These are phyloP conservation scores for Stevia rebaudiana DNA, from an alignment of 140 eudicot species.

Conservation along the genomic window DNA sequence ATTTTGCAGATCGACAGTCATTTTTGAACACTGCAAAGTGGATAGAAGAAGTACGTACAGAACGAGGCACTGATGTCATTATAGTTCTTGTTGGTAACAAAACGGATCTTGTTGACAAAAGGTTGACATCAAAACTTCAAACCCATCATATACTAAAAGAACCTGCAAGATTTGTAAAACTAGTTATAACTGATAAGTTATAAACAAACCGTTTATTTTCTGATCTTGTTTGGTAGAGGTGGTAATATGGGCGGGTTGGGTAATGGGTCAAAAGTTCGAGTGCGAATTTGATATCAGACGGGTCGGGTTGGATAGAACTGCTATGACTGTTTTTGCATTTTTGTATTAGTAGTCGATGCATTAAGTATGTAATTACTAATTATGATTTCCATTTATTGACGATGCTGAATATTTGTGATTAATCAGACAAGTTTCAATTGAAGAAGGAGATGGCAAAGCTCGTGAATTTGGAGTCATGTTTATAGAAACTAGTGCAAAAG, in stretches of 20 bases:
- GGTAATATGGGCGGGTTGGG: not conserved
- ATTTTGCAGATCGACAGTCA: conserved; percentile 62
- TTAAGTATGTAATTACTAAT: not conserved
- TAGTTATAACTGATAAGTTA: no score
- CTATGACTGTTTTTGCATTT: not conserved
- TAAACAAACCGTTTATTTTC: not conserved
- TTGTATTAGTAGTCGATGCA: not conserved
- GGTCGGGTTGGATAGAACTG: not conserved
- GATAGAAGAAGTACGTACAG: conserved; percentile 85
- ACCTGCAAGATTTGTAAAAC: not conserved
- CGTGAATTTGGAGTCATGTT: conserved; percentile 17
- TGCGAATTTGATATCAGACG: not conserved
- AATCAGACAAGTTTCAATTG: conserved; percentile 16
- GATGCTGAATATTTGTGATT: conserved; percentile 9
- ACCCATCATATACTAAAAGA: not conserved
- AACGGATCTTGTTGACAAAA: conserved; percentile 85
- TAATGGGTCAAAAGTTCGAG: not conserved
- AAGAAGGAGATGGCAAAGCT: conserved; percentile 20
- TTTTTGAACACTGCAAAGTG: conserved; percentile 75
- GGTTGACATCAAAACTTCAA: conserved; percentile 33
- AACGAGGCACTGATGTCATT: conserved; percentile 69
- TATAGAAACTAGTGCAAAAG: conserved; percentile 16
- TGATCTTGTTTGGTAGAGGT: conserved; percentile 6
- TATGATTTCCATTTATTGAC: not conserved
- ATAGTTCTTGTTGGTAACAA: conserved; percentile 56